Evolutionary conservation across 257 asterid species (phyloP).

Genomic region (Capsicum chinense): DNA sequence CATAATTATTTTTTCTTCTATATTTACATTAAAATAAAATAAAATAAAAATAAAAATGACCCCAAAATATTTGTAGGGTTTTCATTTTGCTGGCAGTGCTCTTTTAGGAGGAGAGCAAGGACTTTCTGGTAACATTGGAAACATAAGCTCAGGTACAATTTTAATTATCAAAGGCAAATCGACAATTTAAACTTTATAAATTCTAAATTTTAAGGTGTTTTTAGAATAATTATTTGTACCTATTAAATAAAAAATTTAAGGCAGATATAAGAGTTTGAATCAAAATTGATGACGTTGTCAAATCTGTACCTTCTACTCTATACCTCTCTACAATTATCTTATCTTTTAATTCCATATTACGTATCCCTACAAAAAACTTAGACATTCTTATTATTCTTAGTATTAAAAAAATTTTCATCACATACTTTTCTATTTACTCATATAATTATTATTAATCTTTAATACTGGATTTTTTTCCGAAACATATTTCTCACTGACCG

Average conservation of each 20-base stretch:
- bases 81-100: conserved; percentile 60
- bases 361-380: neutral
- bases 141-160: conserved; percentile 61
- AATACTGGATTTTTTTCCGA: neutral
- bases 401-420: neutral
- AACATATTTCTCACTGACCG: neutral
- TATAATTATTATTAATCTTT: neutral
- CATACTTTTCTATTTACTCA: neutral
- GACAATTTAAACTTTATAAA: rapidly evolving
- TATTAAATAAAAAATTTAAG: neutral
- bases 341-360: neutral
- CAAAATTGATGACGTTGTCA: neutral
- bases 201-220: neutral
- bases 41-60: neutral
- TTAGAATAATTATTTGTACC: no score
- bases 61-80: conserved; percentile 49
- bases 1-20: neutral
- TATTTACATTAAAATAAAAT: neutral
- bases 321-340: neutral
- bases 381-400: neutral
- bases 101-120: conserved; percentile 67
- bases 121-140: conserved; percentile 51
- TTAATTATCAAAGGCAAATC: rapidly evolving
- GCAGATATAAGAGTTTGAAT: rapidly evolving
- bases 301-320: neutral